Conservation (phyloP, 768 basidiomycete species). For the Megacollybia marginata region DNA sequence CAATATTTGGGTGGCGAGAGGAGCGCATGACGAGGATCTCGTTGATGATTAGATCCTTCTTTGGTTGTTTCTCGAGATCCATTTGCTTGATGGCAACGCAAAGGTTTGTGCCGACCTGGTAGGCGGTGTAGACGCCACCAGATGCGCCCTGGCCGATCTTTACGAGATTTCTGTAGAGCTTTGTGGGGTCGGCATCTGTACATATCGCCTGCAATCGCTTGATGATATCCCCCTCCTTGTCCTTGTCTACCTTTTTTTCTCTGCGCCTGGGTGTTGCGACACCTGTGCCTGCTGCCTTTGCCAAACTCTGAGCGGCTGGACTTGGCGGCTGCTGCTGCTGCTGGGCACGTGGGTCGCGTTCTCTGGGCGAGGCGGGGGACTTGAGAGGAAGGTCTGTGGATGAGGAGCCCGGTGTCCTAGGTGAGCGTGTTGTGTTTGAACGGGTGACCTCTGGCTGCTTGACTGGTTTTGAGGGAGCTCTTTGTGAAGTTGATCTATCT, state of each 20-base stretch:
- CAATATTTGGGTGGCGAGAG: conserved; percentile 95
- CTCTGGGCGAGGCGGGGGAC: conserved; percentile 22
- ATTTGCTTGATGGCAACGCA: conserved; percentile 99
- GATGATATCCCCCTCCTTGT: conserved; percentile 83
- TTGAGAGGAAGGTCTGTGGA: conserved; percentile 51
- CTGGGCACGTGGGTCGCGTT: conserved; percentile 28
- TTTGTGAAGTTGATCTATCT: conserved; percentile 85
- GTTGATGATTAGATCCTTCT: conserved; percentile 99
- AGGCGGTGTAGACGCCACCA: conserved; percentile 97
- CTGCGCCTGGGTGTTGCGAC: conserved; percentile 77
- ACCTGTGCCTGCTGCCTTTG: conserved; percentile 54
- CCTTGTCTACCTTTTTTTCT: conserved; percentile 80
- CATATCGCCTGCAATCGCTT: conserved; percentile 89
- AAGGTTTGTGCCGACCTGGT: conserved; percentile 91
- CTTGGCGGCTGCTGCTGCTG: conserved; percentile 46
- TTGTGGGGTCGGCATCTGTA: conserved; percentile 95
- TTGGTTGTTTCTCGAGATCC: conserved; percentile 99
- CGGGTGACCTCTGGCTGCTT: conserved; percentile 48
- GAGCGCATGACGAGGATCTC: conserved; percentile 99
- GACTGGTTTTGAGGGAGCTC: conserved; percentile 50
- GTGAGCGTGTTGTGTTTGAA: conserved; percentile 46
- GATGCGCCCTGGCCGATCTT: conserved; percentile 99
- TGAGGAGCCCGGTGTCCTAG: conserved; percentile 40
- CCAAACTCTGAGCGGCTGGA: conserved; percentile 56
- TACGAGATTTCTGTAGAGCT: conserved; percentile 83